phyloP scores from a whole-genome alignment of 2,329 filamentous ascomycete genomes.

The Hymenoscyphus infarciens region DNA sequence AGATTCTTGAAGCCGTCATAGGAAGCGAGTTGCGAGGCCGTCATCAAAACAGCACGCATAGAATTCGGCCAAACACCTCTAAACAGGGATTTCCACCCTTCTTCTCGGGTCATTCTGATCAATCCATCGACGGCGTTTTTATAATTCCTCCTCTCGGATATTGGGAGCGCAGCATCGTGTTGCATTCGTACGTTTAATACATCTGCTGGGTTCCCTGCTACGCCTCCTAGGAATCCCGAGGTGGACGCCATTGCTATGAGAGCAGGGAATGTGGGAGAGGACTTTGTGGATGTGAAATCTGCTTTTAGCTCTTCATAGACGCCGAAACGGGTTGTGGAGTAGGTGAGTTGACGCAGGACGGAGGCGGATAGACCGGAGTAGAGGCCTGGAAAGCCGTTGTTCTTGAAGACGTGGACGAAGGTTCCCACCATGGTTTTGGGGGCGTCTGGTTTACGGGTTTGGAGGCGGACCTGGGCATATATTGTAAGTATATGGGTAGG shows the following conservation, averaged over 20 bases:
- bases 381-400: conserved; percentile 73
- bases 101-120: conserved; percentile 78
- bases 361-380: conserved; percentile 93
- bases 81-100: conserved; percentile 74
- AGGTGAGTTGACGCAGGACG: conserved; percentile 88
- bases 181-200: conserved; percentile 99
- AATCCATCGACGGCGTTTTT: conserved; percentile 84
- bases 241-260: conserved; percentile 78
- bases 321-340: conserved; percentile 93
- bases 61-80: conserved; percentile 82
- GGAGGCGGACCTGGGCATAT: conserved; percentile 68
- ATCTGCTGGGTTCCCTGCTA: conserved; percentile 91
- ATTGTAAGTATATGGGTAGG: conserved; percentile 3
- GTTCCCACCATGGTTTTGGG: conserved; percentile 82
- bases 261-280: conserved; percentile 64
- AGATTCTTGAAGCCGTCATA: conserved; percentile 79
- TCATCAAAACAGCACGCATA: conserved; percentile 81
- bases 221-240: conserved; percentile 83
- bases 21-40: conserved; percentile 75
- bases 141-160: conserved; percentile 77
- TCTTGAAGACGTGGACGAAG: conserved; percentile 73
- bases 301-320: conserved; percentile 92
- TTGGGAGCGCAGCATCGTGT: conserved; percentile 76
- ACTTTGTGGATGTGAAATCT: conserved; percentile 51
- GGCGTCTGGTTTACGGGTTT: conserved; percentile 74